phyloP scores from a whole-genome alignment of 352 stramenopile genomes.

The Pythium sp. region DNA sequence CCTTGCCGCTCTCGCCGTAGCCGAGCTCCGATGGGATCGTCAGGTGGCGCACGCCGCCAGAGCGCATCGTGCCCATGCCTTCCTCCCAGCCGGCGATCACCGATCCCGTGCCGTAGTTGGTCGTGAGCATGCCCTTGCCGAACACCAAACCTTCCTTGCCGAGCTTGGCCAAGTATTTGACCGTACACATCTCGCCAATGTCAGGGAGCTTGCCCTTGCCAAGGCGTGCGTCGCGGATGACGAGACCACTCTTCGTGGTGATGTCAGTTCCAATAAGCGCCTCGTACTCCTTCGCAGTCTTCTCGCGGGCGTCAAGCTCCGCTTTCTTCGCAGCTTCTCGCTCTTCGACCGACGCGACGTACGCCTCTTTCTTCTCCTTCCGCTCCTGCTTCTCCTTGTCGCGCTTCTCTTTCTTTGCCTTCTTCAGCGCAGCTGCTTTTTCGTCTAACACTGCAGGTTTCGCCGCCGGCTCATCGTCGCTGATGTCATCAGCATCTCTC shows the following conservation, averaged over 20 bases:
- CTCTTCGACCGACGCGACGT: slow-evolving; percentile 21
- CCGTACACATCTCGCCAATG: slow-evolving; percentile 66
- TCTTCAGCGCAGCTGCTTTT: slow-evolving; percentile 16
- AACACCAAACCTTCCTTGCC: slow-evolving; percentile 66
- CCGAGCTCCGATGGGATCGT: slow-evolving; percentile 64
- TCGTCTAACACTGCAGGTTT: slow-evolving; percentile 8
- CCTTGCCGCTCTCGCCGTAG: slow-evolving; percentile 63
- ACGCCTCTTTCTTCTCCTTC: slow-evolving; percentile 25
- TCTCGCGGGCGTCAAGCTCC: slow-evolving; percentile 40
- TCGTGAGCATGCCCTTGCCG: slow-evolving; percentile 75
- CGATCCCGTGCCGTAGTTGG: slow-evolving; percentile 56
- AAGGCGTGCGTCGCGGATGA: slow-evolving; percentile 51
- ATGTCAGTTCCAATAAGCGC: slow-evolving; percentile 49
- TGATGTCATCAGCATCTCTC: neutral
- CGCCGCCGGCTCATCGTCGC: slow-evolving; percentile 8
- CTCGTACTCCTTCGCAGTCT: slow-evolving; percentile 50
- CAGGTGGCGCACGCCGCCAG: slow-evolving; percentile 51
- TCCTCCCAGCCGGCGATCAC: slow-evolving; percentile 83
- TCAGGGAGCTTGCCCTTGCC: slow-evolving; percentile 50
- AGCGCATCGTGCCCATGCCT: slow-evolving; percentile 71
- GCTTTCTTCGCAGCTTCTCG: slow-evolving; percentile 26
- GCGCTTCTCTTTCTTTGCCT: slow-evolving; percentile 18
- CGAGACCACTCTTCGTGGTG: slow-evolving; percentile 49
- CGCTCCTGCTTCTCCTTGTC: slow-evolving; percentile 30
- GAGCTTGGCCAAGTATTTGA: slow-evolving; percentile 64